Conservation (phyloP, 2,329 filamentous ascomycete genomes). For the Ascochyta rabiei region DNA sequence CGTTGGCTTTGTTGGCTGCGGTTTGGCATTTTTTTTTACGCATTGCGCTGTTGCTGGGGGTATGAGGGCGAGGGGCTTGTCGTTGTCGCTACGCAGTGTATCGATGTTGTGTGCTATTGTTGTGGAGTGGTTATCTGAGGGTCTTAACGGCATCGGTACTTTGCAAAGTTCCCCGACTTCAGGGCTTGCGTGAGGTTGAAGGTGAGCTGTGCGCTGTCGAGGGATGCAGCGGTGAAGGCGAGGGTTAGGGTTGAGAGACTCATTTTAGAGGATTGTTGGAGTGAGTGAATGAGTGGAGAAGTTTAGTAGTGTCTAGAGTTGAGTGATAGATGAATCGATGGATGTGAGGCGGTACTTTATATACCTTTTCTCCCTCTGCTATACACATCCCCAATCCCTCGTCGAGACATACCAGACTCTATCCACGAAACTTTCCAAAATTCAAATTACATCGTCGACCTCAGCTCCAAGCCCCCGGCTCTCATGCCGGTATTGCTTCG, state of each 20-base stretch:
- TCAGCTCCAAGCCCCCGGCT: neutral
- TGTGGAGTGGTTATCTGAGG: too few species aligned
- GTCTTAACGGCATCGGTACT: conserved; percentile 34
- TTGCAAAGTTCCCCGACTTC: conserved; percentile 22
- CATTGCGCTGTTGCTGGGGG: conserved; percentile 18
- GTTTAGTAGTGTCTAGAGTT: neutral
- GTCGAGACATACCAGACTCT: too few species aligned
- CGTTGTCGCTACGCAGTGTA: conserved; percentile 14
- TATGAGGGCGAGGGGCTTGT: conserved; percentile 16
- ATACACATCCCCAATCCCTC: neutral
- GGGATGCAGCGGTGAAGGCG: conserved; percentile 1
- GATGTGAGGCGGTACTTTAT: neutral
- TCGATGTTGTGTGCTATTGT: too few species aligned
- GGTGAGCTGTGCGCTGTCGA: conserved; percentile 23
- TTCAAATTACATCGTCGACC: neutral
- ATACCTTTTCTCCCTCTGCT: neutral
- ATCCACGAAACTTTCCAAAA: neutral
- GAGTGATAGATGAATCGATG: neutral
- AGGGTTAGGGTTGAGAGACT: conserved; percentile 1
- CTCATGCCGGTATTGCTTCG: conserved; percentile 8
- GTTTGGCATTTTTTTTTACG: conserved; percentile 23
- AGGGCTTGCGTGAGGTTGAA: conserved; percentile 32
- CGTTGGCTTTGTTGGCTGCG: conserved; percentile 25
- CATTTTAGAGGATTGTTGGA: conserved; percentile 3
- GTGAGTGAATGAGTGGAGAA: neutral